phyloP scores from a whole-genome alignment of 2,329 filamentous ascomycete genomes.

The Nannizzia gypsea region DNA sequence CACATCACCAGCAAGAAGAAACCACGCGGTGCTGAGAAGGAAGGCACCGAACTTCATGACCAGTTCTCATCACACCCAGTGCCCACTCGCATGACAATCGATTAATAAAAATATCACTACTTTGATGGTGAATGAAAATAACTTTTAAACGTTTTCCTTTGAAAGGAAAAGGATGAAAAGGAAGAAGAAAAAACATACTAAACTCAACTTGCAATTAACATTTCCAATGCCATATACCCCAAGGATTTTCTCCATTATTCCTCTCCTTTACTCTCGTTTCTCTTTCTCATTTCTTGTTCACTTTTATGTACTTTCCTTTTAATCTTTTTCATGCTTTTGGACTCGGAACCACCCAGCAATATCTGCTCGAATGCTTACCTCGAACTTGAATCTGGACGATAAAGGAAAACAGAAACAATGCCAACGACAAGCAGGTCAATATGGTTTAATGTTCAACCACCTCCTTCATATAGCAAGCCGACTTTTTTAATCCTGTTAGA shows the following conservation, averaged over 20 bases:
- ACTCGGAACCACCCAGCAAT: background rate
- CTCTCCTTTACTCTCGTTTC: background rate
- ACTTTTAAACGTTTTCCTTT: background rate
- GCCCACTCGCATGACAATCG: slow-evolving; percentile 37
- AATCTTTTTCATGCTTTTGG: background rate
- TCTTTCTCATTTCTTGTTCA: background rate
- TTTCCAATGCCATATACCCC: slow-evolving; percentile 5
- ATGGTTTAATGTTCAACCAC: background rate
- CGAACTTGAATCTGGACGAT: background rate
- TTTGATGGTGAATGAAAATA: background rate
- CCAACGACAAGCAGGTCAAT: background rate
- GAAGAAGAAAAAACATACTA: background rate
- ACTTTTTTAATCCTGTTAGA: slow-evolving; percentile 1
- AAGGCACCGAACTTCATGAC: slow-evolving; percentile 32
- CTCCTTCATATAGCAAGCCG: background rate
- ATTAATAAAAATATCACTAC: slow-evolving; percentile 22
- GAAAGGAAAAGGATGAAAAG: background rate
- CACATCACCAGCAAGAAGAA: slow-evolving; percentile 58
- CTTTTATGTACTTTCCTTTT: background rate
- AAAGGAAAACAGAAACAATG: background rate
- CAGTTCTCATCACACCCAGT: slow-evolving; percentile 25
- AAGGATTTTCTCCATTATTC: background rate
- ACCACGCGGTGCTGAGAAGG: slow-evolving; percentile 39
- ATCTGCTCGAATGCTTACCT: background rate
- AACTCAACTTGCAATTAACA: background rate